These are phyloP conservation scores for Penicillium crystallinum DNA, from an alignment of 495 filamentous ascomycete species.

Conservation along the genomic window DNA sequence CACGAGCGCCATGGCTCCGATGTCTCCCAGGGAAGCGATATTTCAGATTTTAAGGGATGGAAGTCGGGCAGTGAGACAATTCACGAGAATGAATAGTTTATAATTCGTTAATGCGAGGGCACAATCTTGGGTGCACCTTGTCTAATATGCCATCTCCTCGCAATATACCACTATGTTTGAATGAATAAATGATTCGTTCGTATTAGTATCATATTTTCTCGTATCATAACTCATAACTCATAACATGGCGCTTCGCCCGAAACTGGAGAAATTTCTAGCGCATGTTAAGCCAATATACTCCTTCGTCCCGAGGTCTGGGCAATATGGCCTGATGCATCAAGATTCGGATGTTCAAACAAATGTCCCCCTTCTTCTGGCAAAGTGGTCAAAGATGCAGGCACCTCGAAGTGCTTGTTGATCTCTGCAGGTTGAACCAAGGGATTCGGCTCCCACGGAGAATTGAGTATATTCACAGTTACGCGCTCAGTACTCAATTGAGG, in stretches of 20 bases:
- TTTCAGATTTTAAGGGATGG: slow-evolving; percentile 1
- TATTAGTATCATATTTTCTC: too few species aligned
- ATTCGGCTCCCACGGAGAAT: slow-evolving; percentile 10
- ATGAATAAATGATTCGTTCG: too few species aligned
- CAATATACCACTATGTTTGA: too few species aligned
- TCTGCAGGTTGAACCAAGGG: slow-evolving; percentile 1
- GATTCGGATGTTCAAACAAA: not conserved
- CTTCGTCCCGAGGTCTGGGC: not conserved
- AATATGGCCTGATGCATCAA: not conserved
- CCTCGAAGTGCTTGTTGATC: slow-evolving; percentile 21
- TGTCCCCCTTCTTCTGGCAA: not conserved
- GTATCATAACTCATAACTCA: too few species aligned
- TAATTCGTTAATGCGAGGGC: not conserved
- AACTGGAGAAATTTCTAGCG: not conserved
- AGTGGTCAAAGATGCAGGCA: slow-evolving; percentile 11
- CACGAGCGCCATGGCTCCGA: slow-evolving; percentile 12
- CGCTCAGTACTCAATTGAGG: slow-evolving; percentile 5
- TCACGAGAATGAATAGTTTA: slow-evolving; percentile 8
- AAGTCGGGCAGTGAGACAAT: slow-evolving; percentile 7
- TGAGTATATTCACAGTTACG: slow-evolving; percentile 23
- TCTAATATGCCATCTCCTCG: too few species aligned
- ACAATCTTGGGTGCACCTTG: too few species aligned
- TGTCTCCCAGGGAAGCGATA: slow-evolving; percentile 8
- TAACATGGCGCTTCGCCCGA: not conserved
- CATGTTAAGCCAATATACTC: not conserved